phyloP scores from a whole-genome alignment of 495 filamentous ascomycete genomes.

The Neurospora sp. region DNA sequence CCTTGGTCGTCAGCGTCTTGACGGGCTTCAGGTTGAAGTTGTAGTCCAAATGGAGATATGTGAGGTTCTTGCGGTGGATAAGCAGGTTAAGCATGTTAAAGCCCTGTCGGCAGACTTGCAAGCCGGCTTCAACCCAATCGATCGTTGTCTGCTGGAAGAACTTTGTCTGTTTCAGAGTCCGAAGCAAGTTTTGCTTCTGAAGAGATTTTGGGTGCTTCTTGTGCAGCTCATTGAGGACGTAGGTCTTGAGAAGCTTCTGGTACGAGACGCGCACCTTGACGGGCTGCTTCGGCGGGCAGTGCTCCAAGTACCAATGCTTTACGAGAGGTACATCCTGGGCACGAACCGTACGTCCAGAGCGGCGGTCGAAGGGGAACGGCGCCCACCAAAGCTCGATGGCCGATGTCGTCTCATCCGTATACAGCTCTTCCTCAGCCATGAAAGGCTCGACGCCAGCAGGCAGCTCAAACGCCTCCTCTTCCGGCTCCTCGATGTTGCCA shows the following conservation, averaged over 20 bases:
- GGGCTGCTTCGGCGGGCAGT: constrained; percentile 77
- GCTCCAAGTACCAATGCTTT: constrained; percentile 98
- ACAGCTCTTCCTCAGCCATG: constrained; percentile 80
- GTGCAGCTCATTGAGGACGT: constrained; percentile 92
- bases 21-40: constrained; percentile 99
- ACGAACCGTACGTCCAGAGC: constrained; percentile 95
- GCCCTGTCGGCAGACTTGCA: constrained; percentile 95
- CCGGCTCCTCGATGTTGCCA: constrained; percentile 69
- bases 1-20: constrained; percentile 97
- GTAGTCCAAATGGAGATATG: constrained; percentile 97
- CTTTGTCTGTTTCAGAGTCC: constrained; percentile 86
- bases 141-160: constrained; percentile 99
- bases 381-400: constrained; percentile 98
- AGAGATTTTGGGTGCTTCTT: constrained; percentile 90
- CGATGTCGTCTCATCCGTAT: constrained; percentile 79
- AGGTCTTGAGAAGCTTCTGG: constrained; percentile 95
- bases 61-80: constrained; percentile 97
- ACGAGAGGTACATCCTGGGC: constrained; percentile 95
- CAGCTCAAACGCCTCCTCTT: constrained; percentile 71
- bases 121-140: constrained; percentile 97
- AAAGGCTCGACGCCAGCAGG: constrained; percentile 78
- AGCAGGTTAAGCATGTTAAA: constrained; percentile 99
- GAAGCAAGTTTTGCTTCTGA: constrained; percentile 86
- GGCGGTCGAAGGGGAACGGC: constrained; percentile 88
- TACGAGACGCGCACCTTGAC: constrained; percentile 99